Evolutionary conservation across 306 rosid species (phyloP), one percentile per base, ranked within the genome.

Genomic region (Canavalia ensiformis): DNA sequence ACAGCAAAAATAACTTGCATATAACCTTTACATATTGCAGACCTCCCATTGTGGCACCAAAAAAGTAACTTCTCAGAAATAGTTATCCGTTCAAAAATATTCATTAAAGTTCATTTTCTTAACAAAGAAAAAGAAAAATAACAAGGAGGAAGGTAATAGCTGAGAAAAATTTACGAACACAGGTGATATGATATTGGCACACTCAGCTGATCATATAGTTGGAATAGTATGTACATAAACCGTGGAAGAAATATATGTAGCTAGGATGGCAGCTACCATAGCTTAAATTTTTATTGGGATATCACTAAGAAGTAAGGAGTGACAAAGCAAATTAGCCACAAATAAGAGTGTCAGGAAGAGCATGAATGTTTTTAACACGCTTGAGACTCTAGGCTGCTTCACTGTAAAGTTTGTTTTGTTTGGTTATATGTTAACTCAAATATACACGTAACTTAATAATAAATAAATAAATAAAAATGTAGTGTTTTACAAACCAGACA

Each of bases 351-450:
- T 12, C 33, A 49, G 42, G 73, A 68, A 45, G 12, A 49, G 60
- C 41, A 31, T 49, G 34, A 52, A 25, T 39, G 54, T 73, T 28
- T 54, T 12, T 18, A 0, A 13, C 8, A 35, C 39, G 46, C 46
- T 71, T 0, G 31, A 34, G 49, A 34, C 47, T 72, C 45, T 58
- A 7, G 25, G 25, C 69, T 12, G 35, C 46, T 75, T 59, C 45
- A 59, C 18, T 45, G 70, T 75, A 59, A 75, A 75, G 58, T 62
- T 59, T 62, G 68, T 76, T 59, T 62, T 50, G 34, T 12, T 11
- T 62, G 46, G 44, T 34, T n/a, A 33, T 33, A 2, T 34, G 34
- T 44, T 44, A 63, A 30, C 41, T 33, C 4, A 2, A 42, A 33
- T 44, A 42, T 47, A n/a, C 39, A 49, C 29, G 39, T 25, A 42